These are phyloP conservation scores for Actinomortierella wolfii DNA, from an alignment of 371 early-diverging fungal species.

Conservation along the genomic window DNA sequence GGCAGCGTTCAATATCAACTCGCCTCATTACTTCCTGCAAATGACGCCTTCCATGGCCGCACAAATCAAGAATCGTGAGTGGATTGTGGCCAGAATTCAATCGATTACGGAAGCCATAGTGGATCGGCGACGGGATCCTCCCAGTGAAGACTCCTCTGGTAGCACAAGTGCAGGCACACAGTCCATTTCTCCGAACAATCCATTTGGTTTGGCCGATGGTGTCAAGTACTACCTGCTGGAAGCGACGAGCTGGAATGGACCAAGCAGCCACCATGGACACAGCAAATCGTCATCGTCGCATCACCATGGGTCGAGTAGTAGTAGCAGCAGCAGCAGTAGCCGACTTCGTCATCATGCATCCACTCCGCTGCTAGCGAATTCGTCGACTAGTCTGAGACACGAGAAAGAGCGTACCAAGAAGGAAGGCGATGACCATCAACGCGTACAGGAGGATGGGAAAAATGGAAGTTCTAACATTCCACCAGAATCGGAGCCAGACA, in stretches of 20 bases:
- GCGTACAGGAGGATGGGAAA: too few relatives aligned
- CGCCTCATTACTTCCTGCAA: constrained; percentile 76
- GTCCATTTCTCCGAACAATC: constrained; percentile 53
- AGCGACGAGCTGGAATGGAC: constrained; percentile 55
- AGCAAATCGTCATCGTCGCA: constrained; percentile 25
- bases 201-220: constrained; percentile 67
- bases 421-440: too few relatives aligned
- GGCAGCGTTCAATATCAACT: constrained; percentile 82
- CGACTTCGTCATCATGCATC: constrained; percentile 42
- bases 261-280: constrained; percentile 21
- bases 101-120: constrained; percentile 60
- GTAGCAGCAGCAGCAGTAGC: constrained; percentile 19
- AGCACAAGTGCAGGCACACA: not conserved
- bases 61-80: constrained; percentile 61
- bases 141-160: not conserved
- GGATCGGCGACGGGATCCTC: constrained; percentile 42
- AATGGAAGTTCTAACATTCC: too few relatives aligned
- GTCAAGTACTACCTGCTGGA: constrained; percentile 64
- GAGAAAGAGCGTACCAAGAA: constrained; percentile 2
- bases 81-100: constrained; percentile 72
- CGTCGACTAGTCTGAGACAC: constrained; percentile 19
- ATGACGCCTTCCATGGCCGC: constrained; percentile 49
- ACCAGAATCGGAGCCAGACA: constrained; percentile 15
- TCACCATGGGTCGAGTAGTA: constrained; percentile 19
- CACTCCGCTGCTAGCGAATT: constrained; percentile 17